Percentiles rank a stretch among this genome's conserved stretches.
Conservation (phyloP, 73 alveolate genomes). For the Urostyla sp. region DNA sequence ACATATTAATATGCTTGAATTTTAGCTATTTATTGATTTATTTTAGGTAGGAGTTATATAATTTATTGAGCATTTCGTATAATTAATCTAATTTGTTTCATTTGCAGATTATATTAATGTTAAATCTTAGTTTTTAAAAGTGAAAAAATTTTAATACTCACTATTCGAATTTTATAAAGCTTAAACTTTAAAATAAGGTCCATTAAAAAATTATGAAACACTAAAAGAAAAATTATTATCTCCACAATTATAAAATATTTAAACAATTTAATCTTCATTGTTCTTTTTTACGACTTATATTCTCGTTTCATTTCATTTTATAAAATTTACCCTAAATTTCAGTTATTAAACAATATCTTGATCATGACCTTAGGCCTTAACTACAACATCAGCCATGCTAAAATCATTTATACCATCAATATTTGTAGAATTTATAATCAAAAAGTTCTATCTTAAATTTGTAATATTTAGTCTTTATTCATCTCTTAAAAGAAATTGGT, state of each 20-base stretch:
- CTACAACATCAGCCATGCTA: not conserved
- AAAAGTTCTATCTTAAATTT: not conserved
- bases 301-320: not conserved
- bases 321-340: constrained; percentile 7
- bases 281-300: not conserved
- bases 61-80: no score
- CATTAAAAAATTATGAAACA: not conserved
- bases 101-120: no score
- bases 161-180: no score
- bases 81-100: no score
- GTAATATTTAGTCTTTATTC: not conserved
- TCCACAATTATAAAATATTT: constrained; percentile 36
- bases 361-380: not conserved
- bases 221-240: not conserved
- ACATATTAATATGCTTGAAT: no score
- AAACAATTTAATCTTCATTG: not conserved
- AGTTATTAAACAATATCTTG: not conserved
- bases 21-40: no score
- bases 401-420: not conserved
- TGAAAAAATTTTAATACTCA: no score
- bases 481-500: not conserved
- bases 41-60: no score
- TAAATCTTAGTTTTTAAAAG: no score
- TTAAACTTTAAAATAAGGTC: constrained; percentile 35
- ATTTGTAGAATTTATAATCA: constrained; percentile 4